A percentile compares a stretch with the other conserved stretches of the same genome.
Conservation (phyloP, 139 green algal species). For the Bryopsis sp. region DNA sequence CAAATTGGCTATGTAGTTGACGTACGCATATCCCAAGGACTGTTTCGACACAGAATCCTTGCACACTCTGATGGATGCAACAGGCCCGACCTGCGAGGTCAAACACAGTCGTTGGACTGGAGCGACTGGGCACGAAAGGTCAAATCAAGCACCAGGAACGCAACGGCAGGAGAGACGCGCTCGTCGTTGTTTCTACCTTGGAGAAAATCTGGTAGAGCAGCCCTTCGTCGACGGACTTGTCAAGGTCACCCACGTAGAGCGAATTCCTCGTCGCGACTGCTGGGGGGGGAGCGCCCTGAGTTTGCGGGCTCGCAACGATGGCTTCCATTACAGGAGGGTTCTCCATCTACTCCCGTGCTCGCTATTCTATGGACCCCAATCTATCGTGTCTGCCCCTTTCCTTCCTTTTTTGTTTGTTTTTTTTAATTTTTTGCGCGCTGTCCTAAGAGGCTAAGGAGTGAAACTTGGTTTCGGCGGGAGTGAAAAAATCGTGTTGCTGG, state of each 20-base stretch:
- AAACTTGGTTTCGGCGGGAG: too few species aligned
- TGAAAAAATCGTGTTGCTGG: too few species aligned
- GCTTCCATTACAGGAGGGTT: too few species aligned
- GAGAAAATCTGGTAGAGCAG: slow-evolving; percentile 88
- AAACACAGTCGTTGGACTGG: neutral
- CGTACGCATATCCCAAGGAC: slow-evolving; percentile 91
- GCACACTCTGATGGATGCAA: slow-evolving; percentile 87
- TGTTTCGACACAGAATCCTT: slow-evolving; percentile 83
- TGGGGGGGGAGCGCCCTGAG: too few species aligned
- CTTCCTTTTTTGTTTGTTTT: too few species aligned
- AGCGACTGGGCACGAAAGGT: neutral
- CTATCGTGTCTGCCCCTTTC: too few species aligned
- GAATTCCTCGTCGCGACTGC: slow-evolving; percentile 72
- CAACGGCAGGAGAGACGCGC: slow-evolving; percentile 6
- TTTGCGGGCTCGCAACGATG: too few species aligned
- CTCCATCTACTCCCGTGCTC: too few species aligned
- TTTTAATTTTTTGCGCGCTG: too few species aligned
- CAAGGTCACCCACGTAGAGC: slow-evolving; percentile 91
- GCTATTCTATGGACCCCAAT: too few species aligned
- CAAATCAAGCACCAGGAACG: neutral
- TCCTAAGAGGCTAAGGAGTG: too few species aligned
- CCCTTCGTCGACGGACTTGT: slow-evolving; percentile 76
- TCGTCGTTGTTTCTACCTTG: slow-evolving; percentile 40
- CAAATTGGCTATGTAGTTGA: slow-evolving; percentile 85
- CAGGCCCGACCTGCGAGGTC: slow-evolving; percentile 69